These are phyloP conservation scores for Colletotrichum paranaense DNA, from an alignment of 2,329 filamentous ascomycete genomes.

Conservation along the genomic window DNA sequence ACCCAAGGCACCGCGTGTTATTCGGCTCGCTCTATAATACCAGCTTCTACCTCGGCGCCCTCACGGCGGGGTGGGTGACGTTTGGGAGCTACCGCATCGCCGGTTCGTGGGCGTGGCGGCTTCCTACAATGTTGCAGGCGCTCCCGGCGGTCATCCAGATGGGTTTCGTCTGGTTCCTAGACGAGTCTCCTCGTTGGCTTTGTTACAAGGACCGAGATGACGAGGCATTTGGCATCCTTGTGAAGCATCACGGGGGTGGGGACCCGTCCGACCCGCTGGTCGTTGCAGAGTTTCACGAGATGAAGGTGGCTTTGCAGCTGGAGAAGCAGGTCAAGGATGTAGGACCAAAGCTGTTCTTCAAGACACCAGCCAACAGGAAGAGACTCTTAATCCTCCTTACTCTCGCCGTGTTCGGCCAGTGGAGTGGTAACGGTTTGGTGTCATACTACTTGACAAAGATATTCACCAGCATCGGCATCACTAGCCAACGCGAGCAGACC, in stretches of 20 bases:
- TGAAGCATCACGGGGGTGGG: constrained; percentile 63
- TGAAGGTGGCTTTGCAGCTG: neutral
- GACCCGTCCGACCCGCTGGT: constrained; percentile 59
- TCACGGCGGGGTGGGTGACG: constrained; percentile 49
- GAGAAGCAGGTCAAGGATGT: neutral
- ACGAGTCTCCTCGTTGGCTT: constrained; percentile 47
- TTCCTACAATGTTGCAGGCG: constrained; percentile 5
- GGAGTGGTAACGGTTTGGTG: constrained; percentile 46
- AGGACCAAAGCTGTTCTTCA: constrained; percentile 35
- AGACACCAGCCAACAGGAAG: constrained; percentile 40
- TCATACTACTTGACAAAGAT: constrained; percentile 52
- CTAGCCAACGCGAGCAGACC: constrained; percentile 47
- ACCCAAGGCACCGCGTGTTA: neutral
- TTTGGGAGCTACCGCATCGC: constrained; percentile 44
- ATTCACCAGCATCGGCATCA: constrained; percentile 44
- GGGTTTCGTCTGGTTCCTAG: constrained; percentile 28
- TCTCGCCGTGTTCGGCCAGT: constrained; percentile 41
- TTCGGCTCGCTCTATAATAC: neutral
- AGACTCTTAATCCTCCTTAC: constrained; percentile 39
- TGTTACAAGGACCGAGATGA: constrained; percentile 43
- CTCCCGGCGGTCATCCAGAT: constrained; percentile 17
- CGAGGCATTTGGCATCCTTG: constrained; percentile 43
- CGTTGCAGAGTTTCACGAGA: constrained; percentile 54
- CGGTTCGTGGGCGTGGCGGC: neutral
- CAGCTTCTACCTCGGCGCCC: constrained; percentile 46